These are phyloP conservation scores for Phytophthora cryptogea DNA, from an alignment of 352 stramenopile species.

Conservation along the genomic window DNA sequence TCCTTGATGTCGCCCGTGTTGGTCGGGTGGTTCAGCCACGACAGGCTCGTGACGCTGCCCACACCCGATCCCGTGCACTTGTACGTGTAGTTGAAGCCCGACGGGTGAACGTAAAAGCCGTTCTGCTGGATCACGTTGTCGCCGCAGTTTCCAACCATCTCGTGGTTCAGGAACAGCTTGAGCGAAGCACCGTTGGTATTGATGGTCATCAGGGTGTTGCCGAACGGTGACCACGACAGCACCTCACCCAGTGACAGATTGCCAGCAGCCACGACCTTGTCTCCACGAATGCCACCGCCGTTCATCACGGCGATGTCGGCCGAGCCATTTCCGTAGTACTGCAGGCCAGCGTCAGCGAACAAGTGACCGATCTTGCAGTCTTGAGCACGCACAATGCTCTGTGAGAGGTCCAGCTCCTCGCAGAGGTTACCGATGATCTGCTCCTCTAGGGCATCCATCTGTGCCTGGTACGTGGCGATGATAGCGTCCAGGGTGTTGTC, in stretches of 20 bases:
- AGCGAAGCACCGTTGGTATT: constrained; percentile 59
- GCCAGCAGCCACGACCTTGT: constrained; percentile 58
- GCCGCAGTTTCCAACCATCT: constrained; percentile 59
- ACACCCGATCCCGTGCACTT: constrained; percentile 46
- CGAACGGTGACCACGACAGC: constrained; percentile 70
- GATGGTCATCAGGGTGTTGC: constrained; percentile 66
- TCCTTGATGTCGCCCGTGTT: constrained; percentile 50
- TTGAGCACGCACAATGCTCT: constrained; percentile 50
- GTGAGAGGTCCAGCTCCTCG: constrained; percentile 54
- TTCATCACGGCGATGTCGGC: constrained; percentile 68
- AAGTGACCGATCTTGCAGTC: constrained; percentile 61
- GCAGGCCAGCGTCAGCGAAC: constrained; percentile 50
- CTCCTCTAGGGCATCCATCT: constrained; percentile 50
- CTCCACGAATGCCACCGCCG: constrained; percentile 66
- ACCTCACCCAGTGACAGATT: constrained; percentile 60
- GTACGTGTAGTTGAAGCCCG: constrained; percentile 73
- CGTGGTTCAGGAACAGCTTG: constrained; percentile 58
- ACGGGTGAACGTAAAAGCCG: constrained; percentile 68
- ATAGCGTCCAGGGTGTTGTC: constrained; percentile 53
- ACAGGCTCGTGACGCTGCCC: constrained; percentile 49
- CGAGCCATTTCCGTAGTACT: constrained; percentile 55
- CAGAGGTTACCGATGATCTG: constrained; percentile 59
- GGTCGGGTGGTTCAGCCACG: constrained; percentile 66
- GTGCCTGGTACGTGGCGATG: constrained; percentile 49
- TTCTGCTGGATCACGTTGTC: constrained; percentile 51